Conservation (phyloP, 2,329 filamentous ascomycete species). For the Fusarium sp. region DNA sequence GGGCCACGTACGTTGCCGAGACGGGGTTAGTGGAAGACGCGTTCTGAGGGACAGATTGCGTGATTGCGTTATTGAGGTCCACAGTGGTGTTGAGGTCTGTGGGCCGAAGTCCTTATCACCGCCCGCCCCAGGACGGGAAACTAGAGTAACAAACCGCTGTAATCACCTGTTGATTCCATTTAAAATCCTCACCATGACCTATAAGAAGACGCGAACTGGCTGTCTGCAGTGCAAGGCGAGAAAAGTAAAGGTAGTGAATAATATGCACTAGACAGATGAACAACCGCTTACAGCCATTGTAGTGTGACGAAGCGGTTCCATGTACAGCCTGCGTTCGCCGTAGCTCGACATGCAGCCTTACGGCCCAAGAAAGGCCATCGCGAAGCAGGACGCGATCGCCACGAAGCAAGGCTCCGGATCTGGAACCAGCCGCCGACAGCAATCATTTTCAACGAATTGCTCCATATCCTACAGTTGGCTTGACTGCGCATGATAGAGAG, state of each 20-base stretch:
- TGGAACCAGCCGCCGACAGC: background rate
- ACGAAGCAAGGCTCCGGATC: background rate
- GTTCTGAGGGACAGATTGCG: background rate
- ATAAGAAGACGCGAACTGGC: slow-evolving; percentile 4
- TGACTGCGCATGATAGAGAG: background rate
- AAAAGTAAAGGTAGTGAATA: background rate
- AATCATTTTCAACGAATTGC: background rate
- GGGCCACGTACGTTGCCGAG: slow-evolving; percentile 6
- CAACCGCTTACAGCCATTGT: background rate
- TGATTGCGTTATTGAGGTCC: background rate
- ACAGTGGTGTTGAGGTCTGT: background rate
- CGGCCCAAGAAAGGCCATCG: background rate
- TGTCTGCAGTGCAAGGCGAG: background rate
- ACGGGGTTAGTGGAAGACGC: slow-evolving; percentile 3
- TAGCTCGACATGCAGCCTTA: background rate
- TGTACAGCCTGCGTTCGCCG: background rate
- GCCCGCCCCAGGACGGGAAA: background rate
- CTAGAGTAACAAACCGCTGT: background rate
- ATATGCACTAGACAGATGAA: background rate
- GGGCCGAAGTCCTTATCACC: background rate
- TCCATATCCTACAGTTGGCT: background rate
- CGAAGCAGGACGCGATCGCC: background rate
- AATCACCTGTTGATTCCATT: background rate
- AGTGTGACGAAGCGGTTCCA: slow-evolving; percentile 1
- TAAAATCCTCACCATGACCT: background rate